Evolutionary conservation across 352 stramenopile species (phyloP).

Genomic region (Phytophthora agathidicida): DNA sequence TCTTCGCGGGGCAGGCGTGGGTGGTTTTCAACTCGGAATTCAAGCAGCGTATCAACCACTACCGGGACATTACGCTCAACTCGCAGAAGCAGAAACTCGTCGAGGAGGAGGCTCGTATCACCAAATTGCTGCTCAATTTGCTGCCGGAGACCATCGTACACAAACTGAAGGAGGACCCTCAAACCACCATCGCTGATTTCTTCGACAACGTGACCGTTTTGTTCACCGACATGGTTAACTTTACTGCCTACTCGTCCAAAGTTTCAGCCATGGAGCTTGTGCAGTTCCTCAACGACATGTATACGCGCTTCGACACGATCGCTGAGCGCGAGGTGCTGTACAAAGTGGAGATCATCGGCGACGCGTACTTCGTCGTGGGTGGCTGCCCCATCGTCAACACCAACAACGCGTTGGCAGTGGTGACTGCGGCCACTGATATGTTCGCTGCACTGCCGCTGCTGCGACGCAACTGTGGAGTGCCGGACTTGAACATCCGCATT

Average conservation of each 20-base stretch:
- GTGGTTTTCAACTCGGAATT: constrained; percentile 89
- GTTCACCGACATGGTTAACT: constrained; percentile 90
- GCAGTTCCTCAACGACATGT: constrained; percentile 91
- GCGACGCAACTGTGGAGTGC: constrained; percentile 74
- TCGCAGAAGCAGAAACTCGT: constrained; percentile 86
- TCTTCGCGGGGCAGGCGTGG: constrained; percentile 78
- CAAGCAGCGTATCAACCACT: constrained; percentile 90
- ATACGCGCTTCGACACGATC: constrained; percentile 88
- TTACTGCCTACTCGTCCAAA: constrained; percentile 83
- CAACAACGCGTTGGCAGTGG: constrained; percentile 74
- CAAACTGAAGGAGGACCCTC: constrained; percentile 81
- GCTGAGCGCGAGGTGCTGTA: constrained; percentile 87
- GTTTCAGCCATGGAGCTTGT: constrained; percentile 86
- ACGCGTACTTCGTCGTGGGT: constrained; percentile 87
- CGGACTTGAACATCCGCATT: constrained; percentile 88
- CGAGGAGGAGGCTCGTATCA: constrained; percentile 80
- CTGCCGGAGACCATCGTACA: constrained; percentile 86
- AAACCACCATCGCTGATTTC: constrained; percentile 83
- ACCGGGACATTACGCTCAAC: constrained; percentile 81
- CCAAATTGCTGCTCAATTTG: constrained; percentile 78
- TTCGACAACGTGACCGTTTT: constrained; percentile 88
- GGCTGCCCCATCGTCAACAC: constrained; percentile 65
- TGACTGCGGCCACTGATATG: constrained; percentile 80
- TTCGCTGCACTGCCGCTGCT: constrained; percentile 64
- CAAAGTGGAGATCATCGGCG: constrained; percentile 91